Percentiles rank a stretch among this genome's conserved stretches.
Evolutionary conservation across 2,329 filamentous ascomycete genomes (phyloP).

Genomic region (Cytospora leucostoma): DNA sequence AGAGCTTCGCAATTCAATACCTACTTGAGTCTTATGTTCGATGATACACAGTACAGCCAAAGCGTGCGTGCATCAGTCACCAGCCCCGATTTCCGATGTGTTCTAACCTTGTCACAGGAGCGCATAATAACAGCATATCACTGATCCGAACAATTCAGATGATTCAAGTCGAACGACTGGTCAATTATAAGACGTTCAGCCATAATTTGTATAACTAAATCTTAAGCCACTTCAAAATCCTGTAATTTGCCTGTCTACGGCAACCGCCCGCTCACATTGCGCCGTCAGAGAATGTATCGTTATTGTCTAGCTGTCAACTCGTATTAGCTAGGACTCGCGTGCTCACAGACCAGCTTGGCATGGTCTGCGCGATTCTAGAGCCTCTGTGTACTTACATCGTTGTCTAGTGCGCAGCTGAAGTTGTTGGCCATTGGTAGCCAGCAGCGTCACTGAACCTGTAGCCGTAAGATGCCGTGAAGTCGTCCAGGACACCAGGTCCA

Average conservation of each 20-base stretch:
- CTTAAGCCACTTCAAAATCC: conserved; percentile 10
- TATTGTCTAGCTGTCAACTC: conserved; percentile 21
- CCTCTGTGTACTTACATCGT: conserved; percentile 68
- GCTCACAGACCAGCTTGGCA: neutral
- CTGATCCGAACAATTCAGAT: neutral
- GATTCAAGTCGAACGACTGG: neutral
- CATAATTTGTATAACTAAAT: conserved; percentile 14
- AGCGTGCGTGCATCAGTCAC: neutral
- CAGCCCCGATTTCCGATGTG: neutral
- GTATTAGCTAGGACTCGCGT: conserved; percentile 11
- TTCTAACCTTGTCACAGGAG: neutral
- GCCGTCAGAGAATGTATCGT: conserved; percentile 2
- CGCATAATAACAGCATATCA: neutral
- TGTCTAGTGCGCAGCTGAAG: conserved; percentile 60
- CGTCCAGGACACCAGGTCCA: conserved; percentile 91
- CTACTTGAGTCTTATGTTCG: neutral
- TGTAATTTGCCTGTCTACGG: conserved; percentile 14
- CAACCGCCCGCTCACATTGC: conserved; percentile 8
- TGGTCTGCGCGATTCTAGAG: conserved; percentile 3
- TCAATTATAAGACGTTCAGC: conserved; percentile 13
- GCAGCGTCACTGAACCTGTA: conserved; percentile 99
- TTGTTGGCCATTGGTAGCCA: conserved; percentile 92
- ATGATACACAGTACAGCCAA: neutral
- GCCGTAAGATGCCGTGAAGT: conserved; percentile 96
- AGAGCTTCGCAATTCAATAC: neutral